A percentile compares a stretch with the other conserved stretches of the same genome.
Conservation (phyloP, 192 early-diverging fungal genomes). For the Coemansia sp. region DNA sequence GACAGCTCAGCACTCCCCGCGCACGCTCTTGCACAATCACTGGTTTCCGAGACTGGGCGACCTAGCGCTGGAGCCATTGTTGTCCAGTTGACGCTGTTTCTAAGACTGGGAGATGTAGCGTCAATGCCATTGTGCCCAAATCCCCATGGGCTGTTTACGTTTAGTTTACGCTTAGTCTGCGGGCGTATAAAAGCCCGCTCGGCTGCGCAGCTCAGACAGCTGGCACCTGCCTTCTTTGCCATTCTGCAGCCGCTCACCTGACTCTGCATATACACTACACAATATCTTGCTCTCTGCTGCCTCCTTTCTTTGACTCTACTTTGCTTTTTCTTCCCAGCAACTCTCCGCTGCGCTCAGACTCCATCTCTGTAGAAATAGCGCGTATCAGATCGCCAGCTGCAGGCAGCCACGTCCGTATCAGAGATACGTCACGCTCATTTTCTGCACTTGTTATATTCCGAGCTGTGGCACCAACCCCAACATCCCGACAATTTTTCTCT, state of each 20-base stretch:
- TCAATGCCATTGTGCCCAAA: background rate
- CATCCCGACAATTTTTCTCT: background rate
- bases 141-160: background rate
- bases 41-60: too few species aligned
- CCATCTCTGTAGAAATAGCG: background rate
- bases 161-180: background rate
- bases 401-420: background rate
- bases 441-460: background rate
- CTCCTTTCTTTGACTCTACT: background rate
- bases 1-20: too few species aligned
- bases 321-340: background rate
- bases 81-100: too few species aligned
- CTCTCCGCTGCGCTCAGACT: background rate
- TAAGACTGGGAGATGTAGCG: too few species aligned
- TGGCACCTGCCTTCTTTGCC: background rate
- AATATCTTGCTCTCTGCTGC: background rate
- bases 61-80: too few species aligned
- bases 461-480: background rate
- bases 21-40: too few species aligned
- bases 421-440: background rate
- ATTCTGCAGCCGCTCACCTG: constrained; percentile 2
- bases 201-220: too few species aligned
- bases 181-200: background rate
- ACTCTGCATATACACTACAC: background rate
- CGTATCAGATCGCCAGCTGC: constrained; percentile 1